Percentiles rank a stretch among this genome's conserved stretches.
Conservation (phyloP, 2,329 filamentous ascomycete species). For the Neoascochyta sp. region DNA sequence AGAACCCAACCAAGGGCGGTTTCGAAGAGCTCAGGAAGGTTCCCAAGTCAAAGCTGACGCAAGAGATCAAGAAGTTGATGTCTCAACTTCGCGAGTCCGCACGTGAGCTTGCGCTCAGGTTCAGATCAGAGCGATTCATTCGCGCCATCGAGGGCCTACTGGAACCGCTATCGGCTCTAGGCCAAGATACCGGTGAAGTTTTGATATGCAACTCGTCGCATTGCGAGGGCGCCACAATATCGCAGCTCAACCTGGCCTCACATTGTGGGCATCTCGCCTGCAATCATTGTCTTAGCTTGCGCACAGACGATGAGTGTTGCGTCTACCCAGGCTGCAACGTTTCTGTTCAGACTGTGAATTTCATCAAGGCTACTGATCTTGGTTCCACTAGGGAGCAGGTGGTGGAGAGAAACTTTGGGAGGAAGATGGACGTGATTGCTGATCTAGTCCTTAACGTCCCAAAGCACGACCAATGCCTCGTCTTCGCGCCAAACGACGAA, state of each 20-base stretch:
- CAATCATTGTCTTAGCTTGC: slow-evolving; percentile 13
- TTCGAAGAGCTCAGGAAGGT: slow-evolving; percentile 7
- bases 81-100: slow-evolving; percentile 17
- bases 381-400: slow-evolving; percentile 11
- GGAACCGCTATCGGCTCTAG: slow-evolving; percentile 2
- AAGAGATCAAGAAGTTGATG: slow-evolving; percentile 14
- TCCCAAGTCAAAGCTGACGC: slow-evolving; percentile 3
- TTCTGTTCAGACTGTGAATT: slow-evolving; percentile 10
- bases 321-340: slow-evolving; percentile 18
- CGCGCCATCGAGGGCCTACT: slow-evolving; percentile 11
- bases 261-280: slow-evolving; percentile 31
- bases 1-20: slow-evolving; percentile 1
- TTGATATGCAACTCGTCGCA: slow-evolving; percentile 14
- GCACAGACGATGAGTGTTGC: slow-evolving; percentile 23
- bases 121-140: slow-evolving; percentile 24
- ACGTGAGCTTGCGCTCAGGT: slow-evolving; percentile 16
- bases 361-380: slow-evolving; percentile 22
- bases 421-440: slow-evolving; percentile 23
- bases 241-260: slow-evolving; percentile 15
- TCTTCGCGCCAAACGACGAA: slow-evolving; percentile 26
- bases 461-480: slow-evolving; percentile 27
- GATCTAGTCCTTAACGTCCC: slow-evolving; percentile 42
- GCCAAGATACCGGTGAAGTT: not conserved
- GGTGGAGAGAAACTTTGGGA: slow-evolving; percentile 26
- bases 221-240: slow-evolving; percentile 10